Percentiles rank a stretch among this genome's conserved stretches.
Evolutionary conservation across 2,329 filamentous ascomycete genomes (phyloP).

Genomic region (Furcasterigmium furcatum): DNA sequence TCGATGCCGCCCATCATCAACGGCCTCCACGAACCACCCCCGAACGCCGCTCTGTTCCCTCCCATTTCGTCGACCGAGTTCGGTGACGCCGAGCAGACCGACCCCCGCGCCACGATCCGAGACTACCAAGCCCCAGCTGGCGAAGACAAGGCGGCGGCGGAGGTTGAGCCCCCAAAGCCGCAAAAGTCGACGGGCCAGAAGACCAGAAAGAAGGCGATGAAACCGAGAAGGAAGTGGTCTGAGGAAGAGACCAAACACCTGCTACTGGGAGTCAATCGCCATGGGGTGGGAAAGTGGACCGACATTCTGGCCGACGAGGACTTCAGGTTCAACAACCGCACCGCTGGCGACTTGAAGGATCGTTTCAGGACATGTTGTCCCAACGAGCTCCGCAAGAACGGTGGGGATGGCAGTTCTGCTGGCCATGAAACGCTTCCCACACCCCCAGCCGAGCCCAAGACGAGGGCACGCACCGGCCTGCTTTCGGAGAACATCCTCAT

Average conservation of each 20-base stretch:
- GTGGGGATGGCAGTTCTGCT: conserved; percentile 18
- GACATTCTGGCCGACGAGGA: conserved; percentile 58
- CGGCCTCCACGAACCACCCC: conserved; percentile 59
- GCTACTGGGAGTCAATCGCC: conserved; percentile 56
- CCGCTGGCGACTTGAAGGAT: conserved; percentile 62
- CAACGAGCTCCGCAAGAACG: conserved; percentile 45
- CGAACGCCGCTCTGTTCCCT: conserved; percentile 58
- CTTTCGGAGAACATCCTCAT: conserved; percentile 56
- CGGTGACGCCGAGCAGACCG: conserved; percentile 38
- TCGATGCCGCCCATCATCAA: conserved; percentile 64
- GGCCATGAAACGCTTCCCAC: conserved; percentile 6
- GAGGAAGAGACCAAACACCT: conserved; percentile 63
- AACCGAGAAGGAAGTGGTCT: conserved; percentile 60
- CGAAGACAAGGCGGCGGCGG: conserved; percentile 22
- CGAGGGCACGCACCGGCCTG: conserved; percentile 43
- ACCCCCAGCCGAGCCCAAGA: conserved; percentile 19
- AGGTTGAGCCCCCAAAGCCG: conserved; percentile 18
- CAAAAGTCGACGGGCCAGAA: conserved; percentile 25
- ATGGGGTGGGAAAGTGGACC: conserved; percentile 65
- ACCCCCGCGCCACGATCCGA: background rate
- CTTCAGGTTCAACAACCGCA: conserved; percentile 59
- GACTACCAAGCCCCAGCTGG: background rate
- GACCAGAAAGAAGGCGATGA: conserved; percentile 50
- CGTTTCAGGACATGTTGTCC: conserved; percentile 65
- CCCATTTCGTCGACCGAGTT: conserved; percentile 58